phyloP scores from a whole-genome alignment of 2,329 filamentous ascomycete species.

The Bisporella sp. region DNA sequence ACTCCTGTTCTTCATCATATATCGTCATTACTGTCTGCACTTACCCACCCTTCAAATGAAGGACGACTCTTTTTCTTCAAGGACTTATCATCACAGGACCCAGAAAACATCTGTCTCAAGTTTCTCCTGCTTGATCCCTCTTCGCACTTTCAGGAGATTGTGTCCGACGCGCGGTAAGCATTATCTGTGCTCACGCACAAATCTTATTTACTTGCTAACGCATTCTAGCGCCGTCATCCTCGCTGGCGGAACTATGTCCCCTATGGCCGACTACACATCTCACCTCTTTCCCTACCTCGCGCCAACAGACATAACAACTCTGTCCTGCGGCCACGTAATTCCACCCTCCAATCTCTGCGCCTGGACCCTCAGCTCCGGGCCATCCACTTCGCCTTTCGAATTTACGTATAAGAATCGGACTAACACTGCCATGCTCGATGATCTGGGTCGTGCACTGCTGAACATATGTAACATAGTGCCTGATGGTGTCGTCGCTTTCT shows the following conservation, averaged over 20 bases:
- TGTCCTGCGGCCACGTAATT: constrained; percentile 94
- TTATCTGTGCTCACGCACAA: not conserved
- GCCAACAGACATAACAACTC: constrained; percentile 58
- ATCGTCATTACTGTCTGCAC: constrained; percentile 64
- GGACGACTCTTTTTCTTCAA: constrained; percentile 60
- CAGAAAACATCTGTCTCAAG: constrained; percentile 54
- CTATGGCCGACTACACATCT: constrained; percentile 81
- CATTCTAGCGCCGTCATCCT: constrained; percentile 68
- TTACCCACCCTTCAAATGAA: constrained; percentile 78
- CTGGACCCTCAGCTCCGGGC: constrained; percentile 53
- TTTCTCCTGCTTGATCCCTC: constrained; percentile 90
- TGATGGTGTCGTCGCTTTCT: constrained; percentile 90
- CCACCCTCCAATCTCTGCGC: constrained; percentile 75
- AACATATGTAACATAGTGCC: constrained; percentile 69
- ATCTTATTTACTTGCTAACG: not conserved
- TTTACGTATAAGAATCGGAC: constrained; percentile 80
- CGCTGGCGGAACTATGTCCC: constrained; percentile 95
- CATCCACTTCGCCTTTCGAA: constrained; percentile 43
- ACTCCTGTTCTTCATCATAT: constrained; percentile 41
- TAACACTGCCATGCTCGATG: constrained; percentile 53
- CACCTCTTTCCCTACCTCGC: constrained; percentile 77
- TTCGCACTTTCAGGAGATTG: constrained; percentile 82
- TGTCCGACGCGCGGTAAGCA: constrained; percentile 58
- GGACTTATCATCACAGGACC: constrained; percentile 15
- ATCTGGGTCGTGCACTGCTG: constrained; percentile 68